Evolutionary conservation across 2,329 filamentous ascomycete species (phyloP).

Genomic region (Paecilomyces sp.): DNA sequence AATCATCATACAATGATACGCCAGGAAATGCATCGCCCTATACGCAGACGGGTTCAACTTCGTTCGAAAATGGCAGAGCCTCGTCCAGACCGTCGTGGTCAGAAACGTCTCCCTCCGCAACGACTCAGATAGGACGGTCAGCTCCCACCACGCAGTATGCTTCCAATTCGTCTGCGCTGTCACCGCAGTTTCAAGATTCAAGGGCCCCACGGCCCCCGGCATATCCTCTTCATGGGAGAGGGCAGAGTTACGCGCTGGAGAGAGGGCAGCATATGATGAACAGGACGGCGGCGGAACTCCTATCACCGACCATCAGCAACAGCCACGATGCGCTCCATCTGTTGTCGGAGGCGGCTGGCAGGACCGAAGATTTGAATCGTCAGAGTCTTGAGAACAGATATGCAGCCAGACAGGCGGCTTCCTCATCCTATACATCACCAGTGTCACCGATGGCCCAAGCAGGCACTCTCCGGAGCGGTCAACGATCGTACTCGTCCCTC

Average conservation of each 20-base stretch:
- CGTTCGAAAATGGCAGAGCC: slow-evolving; percentile 16
- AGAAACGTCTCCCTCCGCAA: slow-evolving; percentile 16
- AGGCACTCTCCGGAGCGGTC: slow-evolving; percentile 26
- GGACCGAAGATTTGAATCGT: slow-evolving; percentile 43
- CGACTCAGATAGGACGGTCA: slow-evolving; percentile 11
- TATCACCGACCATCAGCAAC: slow-evolving; percentile 69
- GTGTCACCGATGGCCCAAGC: slow-evolving; percentile 28
- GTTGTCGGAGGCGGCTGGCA: slow-evolving; percentile 71
- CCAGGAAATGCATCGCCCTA: slow-evolving; percentile 19
- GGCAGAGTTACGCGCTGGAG: slow-evolving; percentile 28
- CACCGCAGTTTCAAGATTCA: slow-evolving; percentile 19
- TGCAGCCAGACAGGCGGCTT: slow-evolving; percentile 29
- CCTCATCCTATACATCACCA: slow-evolving; percentile 32
- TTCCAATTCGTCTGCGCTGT: slow-evolving; percentile 17
- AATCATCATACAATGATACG: slow-evolving; percentile 27
- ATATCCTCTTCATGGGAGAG: slow-evolving; percentile 18
- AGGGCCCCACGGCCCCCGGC: slow-evolving; percentile 17
- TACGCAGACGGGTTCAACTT: slow-evolving; percentile 15
- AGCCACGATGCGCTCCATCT: slow-evolving; percentile 89
- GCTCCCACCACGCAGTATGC: slow-evolving; percentile 19
- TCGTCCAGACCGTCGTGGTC: slow-evolving; percentile 23
- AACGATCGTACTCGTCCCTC: slow-evolving; percentile 27
- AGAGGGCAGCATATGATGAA: slow-evolving; percentile 54
- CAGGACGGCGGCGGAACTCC: slow-evolving; percentile 51
- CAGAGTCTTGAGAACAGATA: slow-evolving; percentile 42